Evolutionary conservation across 768 basidiomycete genomes (phyloP).

Genomic region (Gyrodon lividus): DNA sequence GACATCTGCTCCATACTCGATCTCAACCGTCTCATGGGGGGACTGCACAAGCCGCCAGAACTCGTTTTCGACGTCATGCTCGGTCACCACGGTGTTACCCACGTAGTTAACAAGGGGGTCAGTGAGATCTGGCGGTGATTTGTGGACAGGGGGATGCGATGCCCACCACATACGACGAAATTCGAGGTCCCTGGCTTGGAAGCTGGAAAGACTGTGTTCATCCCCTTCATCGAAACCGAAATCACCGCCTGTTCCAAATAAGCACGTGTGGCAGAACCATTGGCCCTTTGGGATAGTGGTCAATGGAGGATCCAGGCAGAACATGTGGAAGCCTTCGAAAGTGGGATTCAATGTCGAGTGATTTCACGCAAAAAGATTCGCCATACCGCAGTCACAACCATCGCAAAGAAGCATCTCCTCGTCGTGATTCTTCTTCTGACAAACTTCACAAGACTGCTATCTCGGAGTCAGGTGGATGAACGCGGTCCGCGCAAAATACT

Average conservation of each 20-base stretch:
- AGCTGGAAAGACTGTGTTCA: slow-evolving; percentile 89
- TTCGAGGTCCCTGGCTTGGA: slow-evolving; percentile 86
- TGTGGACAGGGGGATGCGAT: slow-evolving; percentile 58
- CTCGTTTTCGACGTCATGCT: slow-evolving; percentile 90
- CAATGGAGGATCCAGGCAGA: slow-evolving; percentile 92
- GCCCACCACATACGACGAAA: slow-evolving; percentile 91
- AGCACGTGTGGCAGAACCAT: slow-evolving; percentile 94
- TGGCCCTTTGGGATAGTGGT: slow-evolving; percentile 84
- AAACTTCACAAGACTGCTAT: slow-evolving; percentile 90
- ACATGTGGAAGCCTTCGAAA: slow-evolving; percentile 86
- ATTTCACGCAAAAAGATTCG: slow-evolving; percentile 13
- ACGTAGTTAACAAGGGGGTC: slow-evolving; percentile 55
- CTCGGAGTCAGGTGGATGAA: slow-evolving; percentile 20
- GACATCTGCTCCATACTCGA: slow-evolving; percentile 99
- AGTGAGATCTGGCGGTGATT: slow-evolving; percentile 34
- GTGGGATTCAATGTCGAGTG: slow-evolving; percentile 14
- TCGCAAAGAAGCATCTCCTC: slow-evolving; percentile 93
- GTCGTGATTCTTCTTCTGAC: slow-evolving; percentile 82
- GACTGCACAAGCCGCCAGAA: slow-evolving; percentile 97
- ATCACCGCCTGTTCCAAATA: slow-evolving; percentile 89
- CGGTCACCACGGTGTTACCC: slow-evolving; percentile 68
- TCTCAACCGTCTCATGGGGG: slow-evolving; percentile 87
- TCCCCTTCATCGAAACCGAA: slow-evolving; percentile 99
- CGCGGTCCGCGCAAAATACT: slow-evolving; percentile 20
- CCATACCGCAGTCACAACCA: slow-evolving; percentile 75